phyloP scores from a whole-genome alignment of 208 protist species.

The Trypanosoma vivax region DNA sequence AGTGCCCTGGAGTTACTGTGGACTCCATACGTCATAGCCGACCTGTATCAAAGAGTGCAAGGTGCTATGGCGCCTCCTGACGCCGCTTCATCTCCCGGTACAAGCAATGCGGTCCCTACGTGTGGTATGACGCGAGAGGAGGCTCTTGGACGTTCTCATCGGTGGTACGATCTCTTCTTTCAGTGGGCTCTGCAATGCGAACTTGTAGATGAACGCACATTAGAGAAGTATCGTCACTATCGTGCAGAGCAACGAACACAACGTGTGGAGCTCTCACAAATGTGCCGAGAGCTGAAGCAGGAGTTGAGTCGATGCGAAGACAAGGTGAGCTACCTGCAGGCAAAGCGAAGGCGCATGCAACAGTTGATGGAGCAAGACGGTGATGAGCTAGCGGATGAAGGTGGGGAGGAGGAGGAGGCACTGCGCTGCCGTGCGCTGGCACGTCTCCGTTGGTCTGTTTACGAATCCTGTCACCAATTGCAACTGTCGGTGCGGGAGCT shows the following conservation, averaged over 20 bases:
- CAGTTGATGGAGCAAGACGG: slow-evolving; percentile 60
- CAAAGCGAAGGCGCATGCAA: slow-evolving; percentile 65
- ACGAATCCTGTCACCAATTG: slow-evolving; percentile 74
- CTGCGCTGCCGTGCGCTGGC: slow-evolving; percentile 58
- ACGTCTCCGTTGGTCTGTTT: slow-evolving; percentile 67
- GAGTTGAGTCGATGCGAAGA: slow-evolving; percentile 39
- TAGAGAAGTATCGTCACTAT: slow-evolving; percentile 60
- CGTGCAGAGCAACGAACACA: slow-evolving; percentile 59
- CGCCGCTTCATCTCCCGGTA: not conserved
- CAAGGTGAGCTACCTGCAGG: slow-evolving; percentile 56
- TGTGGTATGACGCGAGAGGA: slow-evolving; percentile 47
- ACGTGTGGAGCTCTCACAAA: slow-evolving; percentile 70
- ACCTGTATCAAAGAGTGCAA: slow-evolving; percentile 79
- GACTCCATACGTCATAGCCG: slow-evolving; percentile 74
- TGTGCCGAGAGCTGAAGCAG: slow-evolving; percentile 31
- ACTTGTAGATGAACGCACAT: slow-evolving; percentile 54
- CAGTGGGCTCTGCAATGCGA: slow-evolving; percentile 67
- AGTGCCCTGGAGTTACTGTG: slow-evolving; percentile 76
- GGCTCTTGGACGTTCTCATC: slow-evolving; percentile 51
- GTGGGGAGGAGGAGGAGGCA: slow-evolving; percentile 77
- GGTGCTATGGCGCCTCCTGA: slow-evolving; percentile 17
- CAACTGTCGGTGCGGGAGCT: slow-evolving; percentile 68
- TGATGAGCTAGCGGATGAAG: slow-evolving; percentile 44
- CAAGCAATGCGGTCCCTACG: not conserved
- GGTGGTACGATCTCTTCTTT: slow-evolving; percentile 69